A percentile compares a stretch with the other conserved stretches of the same genome.
phyloP scores from a whole-genome alignment of 2,329 filamentous ascomycete species.

The Tetracladium maxilliforme region DNA sequence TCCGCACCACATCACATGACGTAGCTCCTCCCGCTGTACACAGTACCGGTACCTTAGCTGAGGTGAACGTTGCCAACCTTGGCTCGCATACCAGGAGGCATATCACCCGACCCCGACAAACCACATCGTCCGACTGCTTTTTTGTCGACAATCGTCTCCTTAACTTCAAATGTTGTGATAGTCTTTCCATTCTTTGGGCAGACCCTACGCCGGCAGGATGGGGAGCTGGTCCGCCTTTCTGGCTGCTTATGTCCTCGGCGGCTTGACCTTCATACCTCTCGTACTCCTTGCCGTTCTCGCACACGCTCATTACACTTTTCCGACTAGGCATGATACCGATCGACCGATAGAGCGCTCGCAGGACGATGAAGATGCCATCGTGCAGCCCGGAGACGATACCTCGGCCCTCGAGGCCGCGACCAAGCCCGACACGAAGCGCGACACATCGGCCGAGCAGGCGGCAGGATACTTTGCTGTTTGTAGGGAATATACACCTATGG shows the following conservation, averaged over 20 bases:
- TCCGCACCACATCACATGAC: too few species aligned
- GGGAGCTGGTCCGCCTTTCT: constrained; percentile 33
- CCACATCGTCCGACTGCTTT: constrained; percentile 1
- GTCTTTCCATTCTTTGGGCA: too few species aligned
- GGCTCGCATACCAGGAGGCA: not conserved
- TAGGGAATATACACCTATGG: constrained; percentile 80
- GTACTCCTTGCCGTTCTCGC: constrained; percentile 43
- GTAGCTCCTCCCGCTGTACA: too few species aligned
- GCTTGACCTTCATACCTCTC: constrained; percentile 75
- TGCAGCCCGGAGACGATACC: constrained; percentile 49
- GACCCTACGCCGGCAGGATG: too few species aligned
- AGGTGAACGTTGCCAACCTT: not conserved
- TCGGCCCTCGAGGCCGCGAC: constrained; percentile 46
- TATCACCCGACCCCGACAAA: constrained; percentile 1
- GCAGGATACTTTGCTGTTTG: constrained; percentile 93
- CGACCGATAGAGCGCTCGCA: too few species aligned
- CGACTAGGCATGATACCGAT: constrained; percentile 28
- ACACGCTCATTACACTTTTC: constrained; percentile 56
- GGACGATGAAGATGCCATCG: constrained; percentile 24
- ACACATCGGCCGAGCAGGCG: constrained; percentile 57
- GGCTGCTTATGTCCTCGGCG: constrained; percentile 69
- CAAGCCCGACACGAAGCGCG: constrained; percentile 42
- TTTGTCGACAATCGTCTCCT: constrained; percentile 1
- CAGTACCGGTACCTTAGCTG: too few species aligned
- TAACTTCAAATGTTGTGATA: too few species aligned